Base-by-base conservation (phyloP, 345 rosid species). In the Noccaea caerulescens region DNA sequence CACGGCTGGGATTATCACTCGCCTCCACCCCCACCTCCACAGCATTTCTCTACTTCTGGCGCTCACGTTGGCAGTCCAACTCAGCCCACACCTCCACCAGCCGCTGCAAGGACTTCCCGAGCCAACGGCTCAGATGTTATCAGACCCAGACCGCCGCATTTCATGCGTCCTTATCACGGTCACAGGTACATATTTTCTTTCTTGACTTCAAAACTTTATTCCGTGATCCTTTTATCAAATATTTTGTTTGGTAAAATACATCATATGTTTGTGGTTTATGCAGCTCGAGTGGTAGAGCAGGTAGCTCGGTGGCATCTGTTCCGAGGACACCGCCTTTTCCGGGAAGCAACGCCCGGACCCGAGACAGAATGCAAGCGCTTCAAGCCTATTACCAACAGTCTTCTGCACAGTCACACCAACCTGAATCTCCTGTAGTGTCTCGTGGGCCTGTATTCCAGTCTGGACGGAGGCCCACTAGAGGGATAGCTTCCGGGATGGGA, bases 371-470 rank as follows among this genome's bases (percentile, higher is more conserved):
- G 65, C 99, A 89, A 77, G 97, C 98, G 38, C 88, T 91, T 41
- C 96, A 91, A 77, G 98, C 96, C 37, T 94, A 89, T 81, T 94
- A 89, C 80, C 99, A 91, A 64, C 99, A 84, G 75, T 58, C 80
- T 8, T 50, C 76, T 50, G 75, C 61, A 13, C 80, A 76, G 57
- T 50, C 79, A 42, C 79, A 76, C 56, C 97, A 82, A 56, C 90
- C 86, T 0, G 82, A 69, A 46, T 63, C 88, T 3, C 89, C 84
- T 23, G 44, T 82, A 16, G 82, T 85, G 36, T 64, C 80, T 27
- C 85, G 83, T n/a, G 39, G 87, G n/a, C 92, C 94, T 4, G 41
- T 80, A 6, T 58, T 78, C 63, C 64, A 90, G 0, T 81, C 88
- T 47, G 71, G 81, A 4, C 81, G 90, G 54, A 84, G 96, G 73